Evolutionary conservation across 805 yeast genomes (phyloP).

Genomic region (Middelhovenomyces tepae): DNA sequence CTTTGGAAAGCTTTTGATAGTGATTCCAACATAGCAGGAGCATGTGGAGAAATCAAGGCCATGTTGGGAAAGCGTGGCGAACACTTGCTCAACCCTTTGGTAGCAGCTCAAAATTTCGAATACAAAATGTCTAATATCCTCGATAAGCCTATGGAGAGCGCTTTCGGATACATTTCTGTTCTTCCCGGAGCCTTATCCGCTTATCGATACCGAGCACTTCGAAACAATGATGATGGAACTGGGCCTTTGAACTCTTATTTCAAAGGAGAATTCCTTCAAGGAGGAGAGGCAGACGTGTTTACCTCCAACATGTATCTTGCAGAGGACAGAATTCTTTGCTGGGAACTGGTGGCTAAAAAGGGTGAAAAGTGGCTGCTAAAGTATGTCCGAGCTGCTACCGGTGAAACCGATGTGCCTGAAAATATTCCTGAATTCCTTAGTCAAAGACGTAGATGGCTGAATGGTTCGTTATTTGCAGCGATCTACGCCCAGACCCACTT

Average conservation of each 20-base stretch:
- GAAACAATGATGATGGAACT: conserved; percentile 79
- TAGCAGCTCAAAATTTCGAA: conserved; percentile 94
- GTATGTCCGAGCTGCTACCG: conserved; percentile 86
- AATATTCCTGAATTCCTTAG: conserved; percentile 87
- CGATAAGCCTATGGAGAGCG: conserved; percentile 89
- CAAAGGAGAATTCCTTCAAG: conserved; percentile 68
- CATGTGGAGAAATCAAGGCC: conserved; percentile 95
- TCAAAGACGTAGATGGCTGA: conserved; percentile 97
- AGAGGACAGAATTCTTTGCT: conserved; percentile 91
- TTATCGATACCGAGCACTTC: conserved; percentile 79
- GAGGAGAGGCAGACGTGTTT: conserved; percentile 65
- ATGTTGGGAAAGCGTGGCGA: conserved; percentile 86
- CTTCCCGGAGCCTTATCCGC: conserved; percentile 96
- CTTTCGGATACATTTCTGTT: conserved; percentile 87
- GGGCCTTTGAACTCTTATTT: conserved; percentile 88
- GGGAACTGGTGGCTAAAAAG: conserved; percentile 88
- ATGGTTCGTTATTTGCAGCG: conserved; percentile 97
- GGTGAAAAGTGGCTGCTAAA: conserved; percentile 81
- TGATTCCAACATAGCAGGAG: conserved; percentile 97
- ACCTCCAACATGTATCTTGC: conserved; percentile 96
- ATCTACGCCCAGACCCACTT: conserved; percentile 80
- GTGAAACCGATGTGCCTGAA: conserved; percentile 97
- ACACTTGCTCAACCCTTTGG: conserved; percentile 79
- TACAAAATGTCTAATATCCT: conserved; percentile 94
- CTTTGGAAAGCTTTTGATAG: conserved; percentile 96